Evolutionary conservation across 1,139 yeast genomes (phyloP).

Genomic region (Candida sanyaensis): DNA sequence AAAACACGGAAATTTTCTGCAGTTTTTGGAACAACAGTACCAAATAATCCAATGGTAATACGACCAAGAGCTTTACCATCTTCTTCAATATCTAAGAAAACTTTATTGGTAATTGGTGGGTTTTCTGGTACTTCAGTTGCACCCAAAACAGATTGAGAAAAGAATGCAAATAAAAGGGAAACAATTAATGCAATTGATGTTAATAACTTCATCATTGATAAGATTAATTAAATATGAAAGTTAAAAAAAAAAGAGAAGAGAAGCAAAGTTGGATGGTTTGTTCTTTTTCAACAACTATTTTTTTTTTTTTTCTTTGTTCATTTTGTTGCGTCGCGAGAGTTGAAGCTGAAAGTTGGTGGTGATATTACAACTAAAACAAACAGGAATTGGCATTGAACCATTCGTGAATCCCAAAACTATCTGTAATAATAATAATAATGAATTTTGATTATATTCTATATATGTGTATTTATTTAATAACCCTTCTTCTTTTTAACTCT

Average conservation of each 20-base stretch:
- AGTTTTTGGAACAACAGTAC: constrained; percentile 63
- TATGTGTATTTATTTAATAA: not conserved
- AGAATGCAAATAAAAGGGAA: constrained; percentile 22
- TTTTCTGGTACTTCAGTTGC: constrained; percentile 39
- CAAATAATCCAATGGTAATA: constrained; percentile 69
- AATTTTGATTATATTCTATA: not conserved
- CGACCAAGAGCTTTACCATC: constrained; percentile 75
- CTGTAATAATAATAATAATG: no score
- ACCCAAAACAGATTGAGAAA: constrained; percentile 16
- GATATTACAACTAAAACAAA: no score
- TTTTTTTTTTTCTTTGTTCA: not conserved
- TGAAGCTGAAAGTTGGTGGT: not conserved
- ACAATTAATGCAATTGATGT: constrained; percentile 19
- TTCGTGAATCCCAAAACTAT: no score
- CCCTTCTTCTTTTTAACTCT: constrained; percentile 58
- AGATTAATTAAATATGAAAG: not conserved
- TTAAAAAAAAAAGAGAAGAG: constrained; percentile 15
- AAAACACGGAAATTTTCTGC: constrained; percentile 60
- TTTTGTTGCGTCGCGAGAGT: not conserved
- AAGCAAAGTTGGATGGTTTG: not conserved
- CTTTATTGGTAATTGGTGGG: constrained; percentile 71
- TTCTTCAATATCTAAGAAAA: constrained; percentile 82
- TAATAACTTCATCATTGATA: constrained; percentile 28
- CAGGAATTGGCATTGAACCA: no score
- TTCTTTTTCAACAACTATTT: not conserved